Percentiles rank a stretch among this genome's conserved stretches.
These are phyloP conservation scores for Monilinia fructicola DNA, from an alignment of 2,329 filamentous ascomycete species.

Conservation along the genomic window DNA sequence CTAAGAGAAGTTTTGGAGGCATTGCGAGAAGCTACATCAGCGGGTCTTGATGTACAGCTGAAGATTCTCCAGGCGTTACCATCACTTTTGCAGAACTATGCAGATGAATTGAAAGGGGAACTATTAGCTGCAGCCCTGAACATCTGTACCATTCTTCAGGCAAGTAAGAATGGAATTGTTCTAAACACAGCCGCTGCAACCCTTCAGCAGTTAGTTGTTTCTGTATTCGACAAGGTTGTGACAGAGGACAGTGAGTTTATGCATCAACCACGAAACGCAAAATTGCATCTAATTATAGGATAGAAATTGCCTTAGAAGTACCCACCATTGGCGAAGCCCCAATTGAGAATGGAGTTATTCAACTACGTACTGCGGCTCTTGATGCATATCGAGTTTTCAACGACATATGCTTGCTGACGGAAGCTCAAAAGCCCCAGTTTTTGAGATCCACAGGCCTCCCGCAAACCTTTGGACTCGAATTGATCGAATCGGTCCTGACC, in stretches of 20 bases:
- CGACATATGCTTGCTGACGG: constrained; percentile 84
- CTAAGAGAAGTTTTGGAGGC: constrained; percentile 86
- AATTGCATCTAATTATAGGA: constrained; percentile 27
- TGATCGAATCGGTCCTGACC: constrained; percentile 86
- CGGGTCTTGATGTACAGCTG: constrained; percentile 84
- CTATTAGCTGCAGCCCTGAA: constrained; percentile 80
- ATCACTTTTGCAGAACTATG: constrained; percentile 86
- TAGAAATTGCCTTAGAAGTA: constrained; percentile 47
- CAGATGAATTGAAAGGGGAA: constrained; percentile 74
- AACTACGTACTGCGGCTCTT: constrained; percentile 72
- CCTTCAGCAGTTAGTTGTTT: constrained; percentile 86
- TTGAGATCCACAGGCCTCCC: constrained; percentile 76
- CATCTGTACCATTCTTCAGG: constrained; percentile 88
- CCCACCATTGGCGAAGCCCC: constrained; percentile 66
- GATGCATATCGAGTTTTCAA: constrained; percentile 87
- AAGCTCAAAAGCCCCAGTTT: constrained; percentile 80
- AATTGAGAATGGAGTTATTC: constrained; percentile 61
- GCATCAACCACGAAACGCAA: background rate
- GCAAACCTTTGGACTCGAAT: constrained; percentile 81
- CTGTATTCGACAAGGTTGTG: constrained; percentile 88
- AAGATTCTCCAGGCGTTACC: constrained; percentile 94
- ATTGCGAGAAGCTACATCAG: constrained; percentile 78
- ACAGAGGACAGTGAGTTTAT: constrained; percentile 69
- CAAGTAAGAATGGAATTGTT: constrained; percentile 88
- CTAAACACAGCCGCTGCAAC: constrained; percentile 97